Conservation (phyloP, 1,284 basidiomycete genomes). For the Thelephora terrestris region DNA sequence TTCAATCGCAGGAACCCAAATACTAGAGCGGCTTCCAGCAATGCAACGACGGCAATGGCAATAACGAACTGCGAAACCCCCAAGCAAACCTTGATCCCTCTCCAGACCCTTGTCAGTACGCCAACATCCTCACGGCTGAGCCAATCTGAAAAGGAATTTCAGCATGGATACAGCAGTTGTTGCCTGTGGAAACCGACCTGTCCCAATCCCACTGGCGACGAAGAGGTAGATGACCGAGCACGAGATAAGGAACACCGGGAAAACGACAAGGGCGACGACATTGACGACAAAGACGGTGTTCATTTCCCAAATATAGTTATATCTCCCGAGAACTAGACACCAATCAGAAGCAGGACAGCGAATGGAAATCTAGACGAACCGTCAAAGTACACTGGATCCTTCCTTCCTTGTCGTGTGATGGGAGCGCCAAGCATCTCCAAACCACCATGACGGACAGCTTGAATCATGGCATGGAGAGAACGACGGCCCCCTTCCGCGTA, state of each 20-base stretch:
- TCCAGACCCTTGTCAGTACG: constrained; percentile 29
- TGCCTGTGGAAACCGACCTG: not conserved
- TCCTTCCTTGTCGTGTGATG: constrained; percentile 13
- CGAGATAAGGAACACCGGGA: constrained; percentile 43
- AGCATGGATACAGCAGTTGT: not conserved
- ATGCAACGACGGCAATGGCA: constrained; percentile 35
- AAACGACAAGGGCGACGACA: constrained; percentile 47
- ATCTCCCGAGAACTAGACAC: constrained; percentile 45
- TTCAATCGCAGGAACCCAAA: constrained; percentile 43
- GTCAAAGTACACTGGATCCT: constrained; percentile 58
- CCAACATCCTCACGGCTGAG: not conserved
- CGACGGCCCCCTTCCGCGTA: constrained; percentile 33
- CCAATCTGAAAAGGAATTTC: not conserved
- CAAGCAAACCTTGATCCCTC: constrained; percentile 5
- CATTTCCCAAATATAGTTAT: constrained; percentile 45
- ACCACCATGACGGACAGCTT: constrained; percentile 45
- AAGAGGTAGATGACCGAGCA: constrained; percentile 22
- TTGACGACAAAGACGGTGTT: constrained; percentile 43
- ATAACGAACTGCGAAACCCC: constrained; percentile 42
- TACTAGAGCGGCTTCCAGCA: constrained; percentile 37
- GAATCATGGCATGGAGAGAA: constrained; percentile 70
- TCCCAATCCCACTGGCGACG: not conserved
- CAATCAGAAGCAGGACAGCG: not conserved
- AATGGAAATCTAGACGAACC: constrained; percentile 30
- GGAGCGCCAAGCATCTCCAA: constrained; percentile 35